Conservation (phyloP, 495 filamentous ascomycete genomes). For the Patellaria atrata region DNA sequence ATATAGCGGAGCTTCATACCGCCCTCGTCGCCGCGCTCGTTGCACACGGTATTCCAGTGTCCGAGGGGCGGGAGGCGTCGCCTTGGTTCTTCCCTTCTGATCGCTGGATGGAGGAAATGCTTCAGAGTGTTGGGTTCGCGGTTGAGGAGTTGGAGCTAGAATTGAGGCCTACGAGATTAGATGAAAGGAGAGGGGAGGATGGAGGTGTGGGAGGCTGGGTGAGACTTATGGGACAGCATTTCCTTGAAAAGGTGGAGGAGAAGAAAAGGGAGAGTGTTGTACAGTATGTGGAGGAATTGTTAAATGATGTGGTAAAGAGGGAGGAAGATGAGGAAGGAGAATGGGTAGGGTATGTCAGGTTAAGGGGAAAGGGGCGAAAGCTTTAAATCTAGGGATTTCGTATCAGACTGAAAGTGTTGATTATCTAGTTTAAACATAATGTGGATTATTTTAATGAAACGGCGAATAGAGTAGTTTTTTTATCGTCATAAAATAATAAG, state of each 20-base stretch:
- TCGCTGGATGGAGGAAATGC: conserved; percentile 34
- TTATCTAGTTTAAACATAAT: too few relatives aligned
- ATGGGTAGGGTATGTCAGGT: conserved; percentile 56
- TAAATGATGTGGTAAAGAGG: conserved; percentile 37
- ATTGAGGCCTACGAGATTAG: conserved; percentile 49
- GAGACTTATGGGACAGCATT: conserved; percentile 44
- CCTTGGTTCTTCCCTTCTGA: conserved; percentile 70
- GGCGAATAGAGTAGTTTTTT: too few relatives aligned
- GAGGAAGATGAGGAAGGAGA: conserved; percentile 43
- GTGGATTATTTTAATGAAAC: too few relatives aligned
- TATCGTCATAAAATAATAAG: too few relatives aligned
- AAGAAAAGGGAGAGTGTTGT: conserved; percentile 40
- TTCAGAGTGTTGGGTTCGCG: conserved; percentile 43
- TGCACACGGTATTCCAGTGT: conserved; percentile 37
- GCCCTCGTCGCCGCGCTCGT: conserved; percentile 40
- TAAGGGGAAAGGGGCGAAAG: conserved; percentile 49
- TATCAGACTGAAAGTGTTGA: too few relatives aligned
- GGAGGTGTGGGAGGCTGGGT: conserved; percentile 63
- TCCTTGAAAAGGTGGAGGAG: conserved; percentile 37
- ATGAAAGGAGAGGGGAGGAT: conserved; percentile 27
- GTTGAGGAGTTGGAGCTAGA: conserved; percentile 48
- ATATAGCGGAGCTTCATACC: conserved; percentile 48
- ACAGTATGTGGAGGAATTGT: conserved; percentile 40
- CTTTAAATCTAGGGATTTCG: too few relatives aligned
- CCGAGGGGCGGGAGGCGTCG: conserved; percentile 32